Conservation (phyloP, 2,329 filamentous ascomycete genomes). For the Herpotrichia juniperi region DNA sequence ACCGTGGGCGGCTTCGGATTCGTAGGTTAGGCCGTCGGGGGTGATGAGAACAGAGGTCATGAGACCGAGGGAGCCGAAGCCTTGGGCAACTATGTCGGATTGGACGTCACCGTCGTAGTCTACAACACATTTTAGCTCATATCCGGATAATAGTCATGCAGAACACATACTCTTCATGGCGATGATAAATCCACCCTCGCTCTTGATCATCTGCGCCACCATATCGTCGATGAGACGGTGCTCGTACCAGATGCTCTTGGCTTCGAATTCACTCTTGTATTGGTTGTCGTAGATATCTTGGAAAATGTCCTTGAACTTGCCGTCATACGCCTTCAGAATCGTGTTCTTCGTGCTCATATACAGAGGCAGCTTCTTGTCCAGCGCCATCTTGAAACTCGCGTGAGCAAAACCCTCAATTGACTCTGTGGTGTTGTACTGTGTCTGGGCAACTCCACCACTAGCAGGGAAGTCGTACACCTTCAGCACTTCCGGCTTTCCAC, state of each 20-base stretch:
- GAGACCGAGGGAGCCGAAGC: conserved; percentile 95
- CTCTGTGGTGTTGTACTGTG: conserved; percentile 98
- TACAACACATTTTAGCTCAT: conserved; percentile 44
- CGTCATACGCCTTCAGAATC: conserved; percentile 98
- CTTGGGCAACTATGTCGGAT: conserved; percentile 97
- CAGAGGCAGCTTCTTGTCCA: conserved; percentile 85
- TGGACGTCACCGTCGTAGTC: conserved; percentile 99
- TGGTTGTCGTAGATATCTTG: conserved; percentile 89
- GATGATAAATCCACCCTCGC: conserved; percentile 93
- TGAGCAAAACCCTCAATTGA: conserved; percentile 95
- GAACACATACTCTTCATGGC: conserved; percentile 82
- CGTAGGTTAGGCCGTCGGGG: conserved; percentile 94
- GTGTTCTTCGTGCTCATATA: conserved; percentile 99
- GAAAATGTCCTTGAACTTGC: conserved; percentile 99
- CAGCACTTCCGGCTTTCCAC: conserved; percentile 81
- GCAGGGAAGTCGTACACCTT: conserved; percentile 90
- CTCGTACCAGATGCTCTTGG: conserved; percentile 97
- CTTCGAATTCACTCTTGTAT: conserved; percentile 89
- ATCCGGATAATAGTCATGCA: neutral
- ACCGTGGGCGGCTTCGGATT: conserved; percentile 96
- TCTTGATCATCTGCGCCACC: conserved; percentile 99
- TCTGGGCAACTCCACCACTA: conserved; percentile 86
- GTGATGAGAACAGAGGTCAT: conserved; percentile 99
- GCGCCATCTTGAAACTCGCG: conserved; percentile 92
- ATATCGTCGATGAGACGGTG: conserved; percentile 99